phyloP scores from a whole-genome alignment of 306 rosid species.

The Malus fusca region DNA sequence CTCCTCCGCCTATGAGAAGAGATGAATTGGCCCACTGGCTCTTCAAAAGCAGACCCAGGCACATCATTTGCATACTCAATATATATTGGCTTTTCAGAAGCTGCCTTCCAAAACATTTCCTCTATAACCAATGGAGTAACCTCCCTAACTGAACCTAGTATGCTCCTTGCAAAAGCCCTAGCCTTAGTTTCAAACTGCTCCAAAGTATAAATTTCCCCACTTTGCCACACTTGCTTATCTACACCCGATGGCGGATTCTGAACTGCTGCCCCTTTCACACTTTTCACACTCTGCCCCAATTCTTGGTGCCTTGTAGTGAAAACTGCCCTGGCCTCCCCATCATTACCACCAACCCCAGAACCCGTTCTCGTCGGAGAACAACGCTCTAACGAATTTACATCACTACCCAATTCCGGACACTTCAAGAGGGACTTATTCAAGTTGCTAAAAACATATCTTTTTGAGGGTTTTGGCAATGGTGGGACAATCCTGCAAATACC shows the following conservation, averaged over 20 bases:
- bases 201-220: conserved; percentile 84
- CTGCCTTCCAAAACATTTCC: conserved; percentile 92
- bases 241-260: conserved; percentile 40
- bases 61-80: conserved; percentile 96
- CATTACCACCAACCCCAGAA: conserved; percentile 36
- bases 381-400: conserved; percentile 20
- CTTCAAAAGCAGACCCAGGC: conserved; percentile 96
- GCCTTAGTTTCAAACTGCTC: conserved; percentile 94
- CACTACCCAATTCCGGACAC: conserved; percentile 54
- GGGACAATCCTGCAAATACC: conserved; percentile 96
- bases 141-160: conserved; percentile 60
- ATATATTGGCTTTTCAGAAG: conserved; percentile 84
- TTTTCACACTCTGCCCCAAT: conserved; percentile 63
- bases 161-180: conserved; percentile 50
- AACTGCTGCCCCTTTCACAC: conserved; percentile 44
- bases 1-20: conserved; percentile 58
- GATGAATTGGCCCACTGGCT: conserved; percentile 62
- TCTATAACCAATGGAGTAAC: conserved; percentile 71
- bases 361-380: conserved; percentile 26
- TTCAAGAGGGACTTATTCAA: conserved; percentile 77
- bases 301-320: conserved; percentile 97
- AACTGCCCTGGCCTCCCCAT: conserved; percentile 59
- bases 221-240: conserved; percentile 97
- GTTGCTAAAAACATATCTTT: conserved; percentile 63
- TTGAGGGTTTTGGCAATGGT: conserved; percentile 87